Evolutionary conservation across 495 filamentous ascomycete genomes (phyloP).

Genomic region (Neurospora africana): DNA sequence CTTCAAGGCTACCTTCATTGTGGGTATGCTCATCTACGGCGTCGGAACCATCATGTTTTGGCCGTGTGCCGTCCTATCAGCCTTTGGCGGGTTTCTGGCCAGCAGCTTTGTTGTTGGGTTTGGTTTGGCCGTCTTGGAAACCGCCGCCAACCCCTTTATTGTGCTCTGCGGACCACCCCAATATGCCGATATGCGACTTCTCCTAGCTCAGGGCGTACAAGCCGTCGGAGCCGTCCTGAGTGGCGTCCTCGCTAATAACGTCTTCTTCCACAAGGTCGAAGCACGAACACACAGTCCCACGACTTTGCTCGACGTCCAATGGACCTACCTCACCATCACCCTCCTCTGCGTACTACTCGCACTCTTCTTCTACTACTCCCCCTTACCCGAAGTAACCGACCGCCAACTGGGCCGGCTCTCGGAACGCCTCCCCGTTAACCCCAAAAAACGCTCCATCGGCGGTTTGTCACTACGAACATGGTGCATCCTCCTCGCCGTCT

Average conservation of each 20-base stretch:
- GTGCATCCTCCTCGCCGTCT: conserved; percentile 49
- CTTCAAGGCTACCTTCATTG: conserved; percentile 54
- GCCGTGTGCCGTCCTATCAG: conserved; percentile 43
- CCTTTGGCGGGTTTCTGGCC: conserved; percentile 61
- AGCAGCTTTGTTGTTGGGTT: conserved; percentile 60
- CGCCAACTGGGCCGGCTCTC: conserved; percentile 37
- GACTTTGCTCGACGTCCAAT: conserved; percentile 56
- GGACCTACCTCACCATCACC: conserved; percentile 65
- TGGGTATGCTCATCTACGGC: conserved; percentile 45
- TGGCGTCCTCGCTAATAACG: conserved; percentile 55
- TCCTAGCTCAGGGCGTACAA: conserved; percentile 59
- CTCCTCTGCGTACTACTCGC: conserved; percentile 59
- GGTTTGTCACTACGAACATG: conserved; percentile 29
- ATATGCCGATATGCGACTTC: conserved; percentile 47
- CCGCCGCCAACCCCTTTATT: conserved; percentile 50
- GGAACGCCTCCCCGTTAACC: conserved; percentile 29
- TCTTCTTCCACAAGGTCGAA: conserved; percentile 43
- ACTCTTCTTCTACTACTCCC: conserved; percentile 49
- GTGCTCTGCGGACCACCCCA: conserved; percentile 47
- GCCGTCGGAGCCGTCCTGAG: conserved; percentile 56
- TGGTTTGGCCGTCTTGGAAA: conserved; percentile 62
- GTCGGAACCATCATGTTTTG: conserved; percentile 54
- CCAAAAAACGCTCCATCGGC: conserved; percentile 24
- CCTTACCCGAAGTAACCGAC: conserved; percentile 42
- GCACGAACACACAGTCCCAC: conserved; percentile 5